Conservation (phyloP, 1,139 yeast species). For the Diutina neorugosa region DNA sequence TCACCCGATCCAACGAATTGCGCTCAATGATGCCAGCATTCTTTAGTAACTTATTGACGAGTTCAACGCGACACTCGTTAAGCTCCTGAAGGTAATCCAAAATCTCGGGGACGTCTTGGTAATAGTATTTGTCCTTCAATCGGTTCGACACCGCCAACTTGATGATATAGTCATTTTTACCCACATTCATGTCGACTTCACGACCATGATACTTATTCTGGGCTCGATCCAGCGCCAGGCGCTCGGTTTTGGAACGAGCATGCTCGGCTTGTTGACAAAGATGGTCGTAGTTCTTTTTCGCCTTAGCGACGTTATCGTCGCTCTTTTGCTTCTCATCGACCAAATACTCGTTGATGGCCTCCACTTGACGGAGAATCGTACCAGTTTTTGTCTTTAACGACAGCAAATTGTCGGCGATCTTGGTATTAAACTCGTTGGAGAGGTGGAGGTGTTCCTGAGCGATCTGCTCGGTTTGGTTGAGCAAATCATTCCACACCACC, state of each 20-base stretch:
- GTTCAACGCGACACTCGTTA: constrained; percentile 66
- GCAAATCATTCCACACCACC: constrained; percentile 87
- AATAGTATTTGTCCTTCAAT: constrained; percentile 81
- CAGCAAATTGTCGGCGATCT: constrained; percentile 52
- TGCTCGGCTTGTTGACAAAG: constrained; percentile 72
- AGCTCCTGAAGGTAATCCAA: constrained; percentile 79
- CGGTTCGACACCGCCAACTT: constrained; percentile 79
- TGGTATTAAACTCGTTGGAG: constrained; percentile 47
- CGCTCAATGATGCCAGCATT: constrained; percentile 57
- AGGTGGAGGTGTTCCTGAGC: constrained; percentile 57
- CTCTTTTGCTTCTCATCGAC: constrained; percentile 42
- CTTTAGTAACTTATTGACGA: constrained; percentile 58
- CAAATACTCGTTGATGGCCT: constrained; percentile 46
- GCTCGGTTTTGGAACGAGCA: constrained; percentile 62
- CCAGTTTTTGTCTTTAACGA: constrained; percentile 44
- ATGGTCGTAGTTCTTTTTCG: constrained; percentile 67
- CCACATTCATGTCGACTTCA: constrained; percentile 71
- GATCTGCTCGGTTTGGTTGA: constrained; percentile 73
- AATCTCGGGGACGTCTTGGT: constrained; percentile 88
- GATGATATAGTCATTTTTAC: constrained; percentile 74
- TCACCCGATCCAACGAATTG: constrained; percentile 39
- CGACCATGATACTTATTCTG: constrained; percentile 48
- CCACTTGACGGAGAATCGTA: constrained; percentile 43
- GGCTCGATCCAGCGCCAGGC: constrained; percentile 44
- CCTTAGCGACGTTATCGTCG: constrained; percentile 56